Evolutionary conservation across 148 eudicot genomes (phyloP).

Genomic region (Rhododendron molle): DNA sequence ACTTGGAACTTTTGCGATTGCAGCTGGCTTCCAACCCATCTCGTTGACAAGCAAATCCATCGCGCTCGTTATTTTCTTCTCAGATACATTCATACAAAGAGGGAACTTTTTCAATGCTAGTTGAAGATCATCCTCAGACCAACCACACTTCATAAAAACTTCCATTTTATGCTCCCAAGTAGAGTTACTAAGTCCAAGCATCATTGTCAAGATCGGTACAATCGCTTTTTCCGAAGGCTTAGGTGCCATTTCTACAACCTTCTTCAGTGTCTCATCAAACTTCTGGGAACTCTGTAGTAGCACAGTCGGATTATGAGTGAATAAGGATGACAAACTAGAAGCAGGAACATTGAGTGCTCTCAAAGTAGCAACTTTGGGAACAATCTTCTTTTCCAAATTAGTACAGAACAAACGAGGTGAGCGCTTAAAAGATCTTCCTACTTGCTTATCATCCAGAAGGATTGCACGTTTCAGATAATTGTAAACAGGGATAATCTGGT

Average conservation of each 20-base stretch:
- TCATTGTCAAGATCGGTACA: not conserved
- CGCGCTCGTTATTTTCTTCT: not conserved
- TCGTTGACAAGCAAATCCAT: constrained; percentile 18
- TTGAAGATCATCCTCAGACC: constrained; percentile 26
- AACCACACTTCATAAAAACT: constrained; percentile 27
- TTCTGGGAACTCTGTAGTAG: not conserved
- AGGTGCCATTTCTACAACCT: not conserved
- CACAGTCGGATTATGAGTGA: not conserved
- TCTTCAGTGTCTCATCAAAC: not conserved
- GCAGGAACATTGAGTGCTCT: constrained; percentile 11
- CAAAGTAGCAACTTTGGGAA: constrained; percentile 11
- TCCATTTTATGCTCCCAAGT: not conserved
- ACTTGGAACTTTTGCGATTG: not conserved
- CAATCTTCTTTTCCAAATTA: not conserved
- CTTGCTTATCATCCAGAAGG: not conserved
- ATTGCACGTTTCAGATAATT: constrained; percentile 18
- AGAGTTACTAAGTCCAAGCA: not conserved
- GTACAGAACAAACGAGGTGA: not conserved
- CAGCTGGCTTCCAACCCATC: constrained; percentile 3
- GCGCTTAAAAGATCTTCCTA: not conserved
- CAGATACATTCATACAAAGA: constrained; percentile 1
- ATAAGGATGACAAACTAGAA: not conserved
- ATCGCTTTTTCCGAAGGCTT: not conserved
- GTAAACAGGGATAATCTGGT: constrained; percentile 7
- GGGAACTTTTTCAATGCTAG: constrained; percentile 23